phyloP scores from a whole-genome alignment of 148 eudicot genomes.

The Rhododendron vialii region DNA sequence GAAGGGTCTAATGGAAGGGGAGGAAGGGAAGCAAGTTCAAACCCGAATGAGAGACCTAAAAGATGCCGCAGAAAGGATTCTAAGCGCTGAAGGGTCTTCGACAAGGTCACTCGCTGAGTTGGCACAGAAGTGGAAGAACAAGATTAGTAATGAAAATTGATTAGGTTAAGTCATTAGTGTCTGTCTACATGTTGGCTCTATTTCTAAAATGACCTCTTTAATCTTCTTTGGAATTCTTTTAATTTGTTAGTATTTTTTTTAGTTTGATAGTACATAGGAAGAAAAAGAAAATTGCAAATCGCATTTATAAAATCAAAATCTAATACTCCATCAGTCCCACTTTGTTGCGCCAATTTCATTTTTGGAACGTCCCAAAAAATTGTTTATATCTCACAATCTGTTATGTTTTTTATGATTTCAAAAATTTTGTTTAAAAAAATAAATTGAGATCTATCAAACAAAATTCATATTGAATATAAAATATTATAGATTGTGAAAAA shows the following conservation, averaged over 20 bases:
- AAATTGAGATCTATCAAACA: too few relatives aligned
- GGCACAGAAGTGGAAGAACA: conserved; percentile 28
- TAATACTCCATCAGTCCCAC: too few relatives aligned
- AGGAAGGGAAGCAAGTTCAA: conserved; percentile 26
- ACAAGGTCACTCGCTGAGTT: conserved; percentile 24
- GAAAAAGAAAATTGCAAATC: neutral
- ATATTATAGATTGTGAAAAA: too few relatives aligned
- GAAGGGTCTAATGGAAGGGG: conserved; percentile 29
- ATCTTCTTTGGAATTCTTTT: neutral
- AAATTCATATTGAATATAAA: too few relatives aligned
- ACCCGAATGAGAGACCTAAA: conserved; percentile 18
- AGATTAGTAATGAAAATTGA: neutral
- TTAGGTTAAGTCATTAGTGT: neutral
- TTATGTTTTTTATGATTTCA: too few relatives aligned
- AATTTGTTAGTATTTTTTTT: neutral
- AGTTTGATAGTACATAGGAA: too few relatives aligned
- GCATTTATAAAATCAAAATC: neutral
- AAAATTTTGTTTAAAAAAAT: too few relatives aligned
- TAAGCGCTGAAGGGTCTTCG: conserved; percentile 25
- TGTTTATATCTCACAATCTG: too few relatives aligned
- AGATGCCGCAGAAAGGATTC: conserved; percentile 13
- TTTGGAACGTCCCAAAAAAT: too few relatives aligned
- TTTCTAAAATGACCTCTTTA: neutral
- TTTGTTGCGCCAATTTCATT: too few relatives aligned
- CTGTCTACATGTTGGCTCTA: neutral